Conservation (phyloP, 1,139 yeast genomes). For the Scheffersomyces segobiensis region DNA sequence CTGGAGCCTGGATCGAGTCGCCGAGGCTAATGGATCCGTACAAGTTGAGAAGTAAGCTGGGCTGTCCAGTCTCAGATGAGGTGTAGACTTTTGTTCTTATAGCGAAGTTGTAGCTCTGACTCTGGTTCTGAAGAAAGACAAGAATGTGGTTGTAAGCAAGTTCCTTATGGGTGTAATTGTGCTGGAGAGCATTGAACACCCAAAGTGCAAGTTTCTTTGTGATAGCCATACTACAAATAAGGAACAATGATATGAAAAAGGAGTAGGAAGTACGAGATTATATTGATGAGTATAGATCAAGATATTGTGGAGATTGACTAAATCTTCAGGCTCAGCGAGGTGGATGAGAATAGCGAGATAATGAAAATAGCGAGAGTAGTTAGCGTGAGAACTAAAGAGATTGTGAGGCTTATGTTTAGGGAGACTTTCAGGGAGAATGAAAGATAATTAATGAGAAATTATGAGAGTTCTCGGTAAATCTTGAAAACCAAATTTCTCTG, state of each 20-base stretch:
- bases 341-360: not conserved
- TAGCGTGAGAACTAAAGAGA: not conserved
- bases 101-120: constrained; percentile 42
- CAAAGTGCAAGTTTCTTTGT: constrained; percentile 37
- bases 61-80: constrained; percentile 51
- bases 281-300: not conserved
- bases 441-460: too few species aligned
- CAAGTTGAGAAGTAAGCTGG: constrained; percentile 61
- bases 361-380: not conserved
- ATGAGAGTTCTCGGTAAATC: too few species aligned
- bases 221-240: not conserved
- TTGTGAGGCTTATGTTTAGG: not conserved
- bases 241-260: not conserved
- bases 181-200: constrained; percentile 46
- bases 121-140: constrained; percentile 50
- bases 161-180: constrained; percentile 55
- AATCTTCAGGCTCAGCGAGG: not conserved
- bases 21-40: constrained; percentile 53
- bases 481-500: too few species aligned
- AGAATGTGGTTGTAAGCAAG: constrained; percentile 63
- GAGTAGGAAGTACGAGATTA: not conserved
- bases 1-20: constrained; percentile 47
- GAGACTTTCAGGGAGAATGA: not conserved
- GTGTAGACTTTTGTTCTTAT: constrained; percentile 76
- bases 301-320: not conserved